Evolutionary conservation across 2,329 filamentous ascomycete species (phyloP).

Genomic region (Ascochyta clinopodiicola): DNA sequence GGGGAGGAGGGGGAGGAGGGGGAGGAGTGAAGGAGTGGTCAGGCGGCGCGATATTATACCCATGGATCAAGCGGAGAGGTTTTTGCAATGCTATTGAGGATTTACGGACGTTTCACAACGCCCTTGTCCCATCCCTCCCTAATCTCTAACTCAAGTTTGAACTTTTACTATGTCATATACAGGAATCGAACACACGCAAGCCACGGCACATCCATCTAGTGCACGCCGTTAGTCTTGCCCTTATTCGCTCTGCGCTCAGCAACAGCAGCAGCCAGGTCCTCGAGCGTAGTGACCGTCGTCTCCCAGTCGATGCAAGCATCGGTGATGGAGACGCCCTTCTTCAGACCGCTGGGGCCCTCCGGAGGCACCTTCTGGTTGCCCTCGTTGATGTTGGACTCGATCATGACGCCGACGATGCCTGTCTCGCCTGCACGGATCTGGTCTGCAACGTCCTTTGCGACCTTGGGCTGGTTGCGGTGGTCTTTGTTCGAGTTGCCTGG

Average conservation of each 20-base stretch:
- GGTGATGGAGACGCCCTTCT: constrained; percentile 92
- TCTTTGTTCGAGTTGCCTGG: constrained; percentile 95
- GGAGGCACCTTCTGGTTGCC: constrained; percentile 77
- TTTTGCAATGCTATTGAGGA: neutral
- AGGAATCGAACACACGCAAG: neutral
- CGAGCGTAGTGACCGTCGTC: constrained; percentile 77
- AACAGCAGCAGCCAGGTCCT: constrained; percentile 85
- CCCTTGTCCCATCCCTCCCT: neutral
- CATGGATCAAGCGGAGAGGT: neutral
- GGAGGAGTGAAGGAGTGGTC: constrained; percentile 10
- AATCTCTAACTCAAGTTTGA: neutral
- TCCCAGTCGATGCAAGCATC: constrained; percentile 98
- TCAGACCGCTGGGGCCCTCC: constrained; percentile 78
- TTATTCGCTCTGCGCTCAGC: constrained; percentile 69
- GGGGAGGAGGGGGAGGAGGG: constrained; percentile 9
- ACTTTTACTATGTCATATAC: constrained; percentile 11
- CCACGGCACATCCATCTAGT: constrained; percentile 20
- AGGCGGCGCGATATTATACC: constrained; percentile 10
- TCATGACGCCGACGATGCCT: constrained; percentile 95
- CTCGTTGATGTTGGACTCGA: constrained; percentile 97
- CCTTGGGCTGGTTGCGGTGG: constrained; percentile 95
- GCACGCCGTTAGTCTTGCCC: constrained; percentile 32
- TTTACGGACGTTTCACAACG: neutral
- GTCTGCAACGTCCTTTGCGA: constrained; percentile 79
- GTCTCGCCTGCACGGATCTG: constrained; percentile 88